A percentile compares a stretch with the other conserved stretches of the same genome.
Evolutionary conservation across 139 green algal genomes (phyloP).

Genomic region (Picochlorum sp.): DNA sequence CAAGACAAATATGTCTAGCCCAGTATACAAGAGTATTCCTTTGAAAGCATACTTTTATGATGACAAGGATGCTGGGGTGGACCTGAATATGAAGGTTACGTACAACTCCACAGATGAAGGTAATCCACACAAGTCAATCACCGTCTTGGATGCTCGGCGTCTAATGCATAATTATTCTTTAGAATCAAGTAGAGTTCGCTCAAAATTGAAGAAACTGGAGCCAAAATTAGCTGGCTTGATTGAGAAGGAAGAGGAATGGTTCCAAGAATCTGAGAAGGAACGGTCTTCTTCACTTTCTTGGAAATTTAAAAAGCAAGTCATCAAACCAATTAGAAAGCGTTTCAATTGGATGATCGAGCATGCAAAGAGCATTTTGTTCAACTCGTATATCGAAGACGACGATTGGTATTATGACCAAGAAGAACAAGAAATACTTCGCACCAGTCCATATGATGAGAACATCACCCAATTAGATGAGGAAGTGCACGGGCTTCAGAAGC

Average conservation of each 20-base stretch:
- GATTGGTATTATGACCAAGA: constrained; percentile 4
- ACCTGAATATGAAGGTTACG: not conserved
- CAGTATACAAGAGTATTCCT: not conserved
- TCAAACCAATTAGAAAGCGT: not conserved
- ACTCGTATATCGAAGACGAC: not conserved
- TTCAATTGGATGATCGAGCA: not conserved
- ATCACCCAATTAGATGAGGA: constrained; percentile 19
- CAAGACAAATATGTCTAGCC: constrained; percentile 6
- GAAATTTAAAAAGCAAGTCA: not conserved
- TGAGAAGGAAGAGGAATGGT: constrained; percentile 20
- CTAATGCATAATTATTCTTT: not conserved
- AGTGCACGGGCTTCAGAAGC: constrained; percentile 28
- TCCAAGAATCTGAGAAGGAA: not conserved
- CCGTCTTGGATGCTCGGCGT: not conserved
- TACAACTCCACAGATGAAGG: constrained; percentile 5
- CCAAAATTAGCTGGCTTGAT: constrained; percentile 15
- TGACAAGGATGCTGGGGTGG: not conserved
- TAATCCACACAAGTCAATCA: constrained; percentile 1
- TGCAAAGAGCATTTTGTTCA: not conserved
- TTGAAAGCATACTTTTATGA: constrained; percentile 14
- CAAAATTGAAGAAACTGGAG: constrained; percentile 1
- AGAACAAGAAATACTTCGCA: constrained; percentile 9
- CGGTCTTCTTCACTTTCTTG: too few species aligned
- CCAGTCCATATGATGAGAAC: constrained; percentile 12
- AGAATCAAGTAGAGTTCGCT: not conserved